Evolutionary conservation across 2,329 filamentous ascomycete species (phyloP), one percentile per base, ranked within the genome.

Genomic region (Ceratocystis albifundus): DNA sequence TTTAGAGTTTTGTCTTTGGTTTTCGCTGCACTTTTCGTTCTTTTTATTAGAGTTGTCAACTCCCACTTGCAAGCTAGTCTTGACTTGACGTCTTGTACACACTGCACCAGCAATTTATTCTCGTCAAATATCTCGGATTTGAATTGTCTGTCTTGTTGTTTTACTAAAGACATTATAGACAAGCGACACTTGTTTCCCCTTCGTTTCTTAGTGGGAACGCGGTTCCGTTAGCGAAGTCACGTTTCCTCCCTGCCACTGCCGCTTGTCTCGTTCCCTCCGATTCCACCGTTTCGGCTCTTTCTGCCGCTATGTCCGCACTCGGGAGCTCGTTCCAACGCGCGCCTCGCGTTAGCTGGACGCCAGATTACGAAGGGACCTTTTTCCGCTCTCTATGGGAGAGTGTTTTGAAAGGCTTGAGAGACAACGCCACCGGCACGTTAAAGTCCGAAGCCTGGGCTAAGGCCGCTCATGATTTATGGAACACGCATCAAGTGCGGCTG

Each of bases 401-500:
- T 45, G 82, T 85, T 70, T 22, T 28, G 22, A 75, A 83, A 57
- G 82, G 82, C 68, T 77, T 82, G 66, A 77, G 79, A 69, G 81
- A 83, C 70, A 81, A 81, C 70, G 81, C 81, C 74, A 84, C 80
- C 75, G 63, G 66, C 46, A 65, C 50, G 15, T 84, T 85, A 77
- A 84, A 85, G 74, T 77, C 80, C 20, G 82, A 84, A 71, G 82
- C 82, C 1, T 85, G 82, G 82, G 80, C 84, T 66, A 80, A 81
- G 69, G 82, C 82, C 59, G 78, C 79, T 66, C 75, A 77, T 61
- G 81, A 80, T 41, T 74, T 85, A 65, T 78, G 80, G 74, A 80
- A 82, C 36, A 78, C 78, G 65, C 82, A 84, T 70, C 76, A 77
- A 71, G 81, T 82, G 59, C 83, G 78, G 69, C 81, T 82, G n/a